Base-by-base conservation (phyloP, 306 rosid genomes). In the Cucurbita pepo region DNA sequence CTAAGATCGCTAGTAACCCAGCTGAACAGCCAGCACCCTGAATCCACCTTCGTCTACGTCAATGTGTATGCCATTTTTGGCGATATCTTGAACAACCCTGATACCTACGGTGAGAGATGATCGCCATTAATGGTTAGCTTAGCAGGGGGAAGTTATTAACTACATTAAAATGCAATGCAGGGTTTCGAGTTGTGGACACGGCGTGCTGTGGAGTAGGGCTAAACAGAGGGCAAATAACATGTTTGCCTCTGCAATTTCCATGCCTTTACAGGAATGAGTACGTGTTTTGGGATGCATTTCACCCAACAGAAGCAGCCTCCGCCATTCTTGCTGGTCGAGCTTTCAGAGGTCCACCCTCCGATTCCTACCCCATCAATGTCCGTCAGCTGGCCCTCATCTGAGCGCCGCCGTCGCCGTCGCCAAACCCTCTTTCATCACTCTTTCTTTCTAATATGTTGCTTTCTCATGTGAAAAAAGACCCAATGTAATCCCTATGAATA, bases 281-380 rank as follows among this genome's bases (percentile, higher is more conserved):
- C 43, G 73, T 87, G 37, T 93, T 84, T 80, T 93, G 97, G 97
- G 98, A 93, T 81, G 96, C 98, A 15, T 88, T 80, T 43, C 96
- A 93, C 72, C 98, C 97, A 10, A 78, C 94, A 0, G 88, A 86
- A 72, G 82, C 88, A 11, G 90, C 96, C 16, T 66, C 66, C 6
- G 85, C 88, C 74, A 67, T 87, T 36, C 80, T 84, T 65, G 87
- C 97, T 38, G 81, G 86, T 86, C 82, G 94, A 62, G 88, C 82
- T 69, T 86, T 80, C 34, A 53, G 80, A 64, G 98, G 98, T 5
- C 83, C 93, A 0, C 81, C 81, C 7, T 30, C 36, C 43, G 91
- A 90, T 59, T 11, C 58, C 37, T 84, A 88, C 56, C 98, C 98
- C 7, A 76, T 93, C 78, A 93, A 93, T 81, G 9, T 93, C 21